A percentile compares a stretch with the other conserved stretches of the same genome.
Conservation (phyloP, 2,329 filamentous ascomycete genomes). For the Aspergillus sp. region DNA sequence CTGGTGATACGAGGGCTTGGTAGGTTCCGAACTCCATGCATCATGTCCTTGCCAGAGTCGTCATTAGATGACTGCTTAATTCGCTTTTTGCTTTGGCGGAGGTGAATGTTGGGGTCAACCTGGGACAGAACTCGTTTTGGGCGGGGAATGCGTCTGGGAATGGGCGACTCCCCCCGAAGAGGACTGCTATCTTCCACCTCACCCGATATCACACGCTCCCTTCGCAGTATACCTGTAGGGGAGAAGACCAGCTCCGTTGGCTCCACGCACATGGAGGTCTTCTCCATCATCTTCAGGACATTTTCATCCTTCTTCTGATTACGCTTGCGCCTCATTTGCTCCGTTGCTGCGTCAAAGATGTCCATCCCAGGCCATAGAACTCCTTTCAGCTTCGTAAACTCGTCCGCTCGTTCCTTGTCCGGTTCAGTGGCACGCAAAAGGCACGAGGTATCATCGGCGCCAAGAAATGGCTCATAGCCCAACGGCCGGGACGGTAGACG, state of each 20-base stretch:
- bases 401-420: constrained; percentile 27
- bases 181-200: constrained; percentile 42
- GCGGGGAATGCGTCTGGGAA: constrained; percentile 30
- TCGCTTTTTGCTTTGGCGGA: constrained; percentile 20
- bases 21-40: constrained; percentile 5
- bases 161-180: constrained; percentile 38
- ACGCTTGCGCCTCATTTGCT: constrained; percentile 41
- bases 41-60: constrained; percentile 4
- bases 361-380: constrained; percentile 45
- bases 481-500: constrained; percentile 1
- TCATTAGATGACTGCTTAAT: constrained; percentile 10
- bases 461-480: constrained; percentile 15
- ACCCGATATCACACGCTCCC: constrained; percentile 40
- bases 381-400: constrained; percentile 39
- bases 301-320: constrained; percentile 46
- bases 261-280: constrained; percentile 36
- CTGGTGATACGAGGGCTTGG: constrained; percentile 15
- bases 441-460: constrained; percentile 10
- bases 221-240: constrained; percentile 35
- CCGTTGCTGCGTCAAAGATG: constrained; percentile 44
- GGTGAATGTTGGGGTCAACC: constrained; percentile 25
- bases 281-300: constrained; percentile 40
- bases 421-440: constrained; percentile 13
- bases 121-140: constrained; percentile 26
- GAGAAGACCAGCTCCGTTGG: constrained; percentile 43